Base-by-base conservation (phyloP, 257 asterid species). In the Plectranthus barbatus region DNA sequence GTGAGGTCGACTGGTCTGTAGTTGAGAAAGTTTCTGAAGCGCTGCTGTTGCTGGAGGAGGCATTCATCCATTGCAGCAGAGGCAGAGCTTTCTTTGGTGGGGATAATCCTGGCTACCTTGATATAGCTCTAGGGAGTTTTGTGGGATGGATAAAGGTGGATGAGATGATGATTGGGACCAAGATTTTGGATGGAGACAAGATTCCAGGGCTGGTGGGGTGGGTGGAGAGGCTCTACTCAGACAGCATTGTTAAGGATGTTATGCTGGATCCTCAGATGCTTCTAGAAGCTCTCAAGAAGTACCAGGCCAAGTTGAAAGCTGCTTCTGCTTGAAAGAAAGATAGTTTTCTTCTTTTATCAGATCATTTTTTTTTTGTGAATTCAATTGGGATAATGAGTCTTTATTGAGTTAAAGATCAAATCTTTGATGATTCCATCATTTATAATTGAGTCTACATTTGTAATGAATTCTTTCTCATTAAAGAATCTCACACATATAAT, bases 11-110 rank as follows among this genome's bases (percentile, higher is more conserved):
- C 47, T 48, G 17, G 2, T 56, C 41, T 0, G 37, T 52, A n/a
- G 1, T 72, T 48, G 73, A 73, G 19, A 73, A 68, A 61, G 34
- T 81, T 56, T 23, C 1, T 4, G 78, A 67, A 72, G 78, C 62
- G 2, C 8, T 66, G 13, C 0, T 40, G 6, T 53, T 77, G 37
- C 21, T 81, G 68, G 86, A 80, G 71, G 83, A 56, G 21, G 82
- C 76, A 44, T 78, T 76, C 33, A 48, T 76, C 9, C 50, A 46
- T 19, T 74, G 68, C 12, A 59, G 83, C 13, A 74, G 62, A 66
- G 81, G 85, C 1, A 64, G 56, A 26, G 56, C 49, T n/a, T 78
- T 54, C 76, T 77, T 77, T 17, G 81, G 74, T 12, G 83, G 83
- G 10, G 79, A 76, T 1, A 37, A 26, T n/a, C 54, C 78, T 44